Conservation (phyloP, 495 filamentous ascomycete genomes). For the Podospora australis region DNA sequence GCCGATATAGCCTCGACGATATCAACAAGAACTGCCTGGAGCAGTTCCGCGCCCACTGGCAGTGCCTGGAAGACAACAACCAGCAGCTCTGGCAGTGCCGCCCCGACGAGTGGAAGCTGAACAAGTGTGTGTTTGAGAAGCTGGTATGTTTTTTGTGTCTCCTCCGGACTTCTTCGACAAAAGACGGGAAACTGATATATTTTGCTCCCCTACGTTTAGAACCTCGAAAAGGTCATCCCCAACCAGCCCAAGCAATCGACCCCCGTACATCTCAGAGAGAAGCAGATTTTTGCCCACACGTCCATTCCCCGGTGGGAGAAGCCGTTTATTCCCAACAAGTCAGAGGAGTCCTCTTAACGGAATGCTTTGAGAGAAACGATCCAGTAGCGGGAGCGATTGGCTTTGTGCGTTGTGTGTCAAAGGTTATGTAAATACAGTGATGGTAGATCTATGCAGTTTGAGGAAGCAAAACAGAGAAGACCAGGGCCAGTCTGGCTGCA, state of each 20-base stretch:
- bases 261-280: constrained; percentile 75
- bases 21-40: constrained; percentile 91
- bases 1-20: constrained; percentile 66
- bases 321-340: constrained; percentile 28
- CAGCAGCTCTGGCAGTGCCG: constrained; percentile 93
- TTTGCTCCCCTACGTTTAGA: constrained; percentile 46
- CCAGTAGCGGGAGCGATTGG: no score
- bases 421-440: no score
- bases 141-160: constrained; percentile 56
- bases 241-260: constrained; percentile 67
- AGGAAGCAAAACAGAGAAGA: no score
- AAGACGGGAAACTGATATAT: no score
- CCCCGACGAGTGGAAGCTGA: constrained; percentile 68
- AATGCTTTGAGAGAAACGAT: no score
- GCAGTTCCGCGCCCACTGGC: constrained; percentile 88
- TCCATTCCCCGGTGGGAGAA: constrained; percentile 33
- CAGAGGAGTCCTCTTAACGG: constrained; percentile 7
- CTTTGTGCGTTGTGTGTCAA: background rate
- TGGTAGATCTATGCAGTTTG: no score
- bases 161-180: no score
- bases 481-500: no score
- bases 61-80: constrained; percentile 95
- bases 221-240: constrained; percentile 85
- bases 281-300: constrained; percentile 66
- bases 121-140: constrained; percentile 91